Evolutionary conservation across 306 rosid genomes (phyloP), one percentile per base, ranked within the genome.

Genomic region (Carpinus viminea): DNA sequence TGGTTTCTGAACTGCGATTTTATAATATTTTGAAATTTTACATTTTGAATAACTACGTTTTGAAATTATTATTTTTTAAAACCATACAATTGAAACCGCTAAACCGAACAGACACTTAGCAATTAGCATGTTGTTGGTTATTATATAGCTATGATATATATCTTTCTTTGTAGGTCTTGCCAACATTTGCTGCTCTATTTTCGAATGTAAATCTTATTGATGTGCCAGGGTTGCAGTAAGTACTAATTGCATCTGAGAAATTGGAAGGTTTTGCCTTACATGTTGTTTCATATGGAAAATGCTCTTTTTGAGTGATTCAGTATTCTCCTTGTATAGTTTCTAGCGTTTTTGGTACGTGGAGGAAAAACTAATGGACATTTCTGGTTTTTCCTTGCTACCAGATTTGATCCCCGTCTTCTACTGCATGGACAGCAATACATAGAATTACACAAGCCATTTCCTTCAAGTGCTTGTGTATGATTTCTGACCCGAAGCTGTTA

Each of bases 351-450:
- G 66, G 15, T 18, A 16, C 52, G 1, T 21, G n/a, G 48, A 51
- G 46, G 61, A 9, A 55, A 60, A 74, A 53, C 65, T 75, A 66
- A 80, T 17, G 52, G 48, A 15, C 48, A 16, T 54, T 74, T 81
- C 8, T 74, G 69, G 55, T 68, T 76, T 75, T n/a, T 41, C 65
- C 18, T 64, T 72, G 31, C 80, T 84, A 70, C 48, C 87, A 95
- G 99, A 80, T 93, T 59, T 78, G 96, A 95, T 85, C 97, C 93
- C 28, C 93, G 86, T 51, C 99, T 95, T 74, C 84, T 93, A 83
- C 87, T 95, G 69, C 98, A 95, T 73, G 98, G 98, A 18, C 98
- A 95, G 70, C 98, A 95, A 54, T 91, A 93, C 89, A 89, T 95
- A 80, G 97, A 95, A 82, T 59, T 95, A 76, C 90, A 89, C 88